A percentile compares a stretch with the other conserved stretches of the same genome.
Conservation (phyloP, 148 eudicot species). For the Dianthus caryophyllus region DNA sequence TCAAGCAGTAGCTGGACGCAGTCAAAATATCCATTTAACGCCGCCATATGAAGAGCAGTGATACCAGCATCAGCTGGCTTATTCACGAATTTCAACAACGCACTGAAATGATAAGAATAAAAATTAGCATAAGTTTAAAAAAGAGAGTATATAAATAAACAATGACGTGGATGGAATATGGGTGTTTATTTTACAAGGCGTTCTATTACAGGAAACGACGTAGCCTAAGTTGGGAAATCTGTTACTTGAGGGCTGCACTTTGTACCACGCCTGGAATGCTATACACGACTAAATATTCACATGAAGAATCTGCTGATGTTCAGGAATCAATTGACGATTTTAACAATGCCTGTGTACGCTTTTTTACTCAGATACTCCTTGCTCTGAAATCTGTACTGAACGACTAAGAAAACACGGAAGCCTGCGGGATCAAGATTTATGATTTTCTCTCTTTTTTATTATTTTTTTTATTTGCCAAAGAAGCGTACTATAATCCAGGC, state of each 20-base stretch:
- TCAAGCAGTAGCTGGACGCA: slow-evolving; percentile 89
- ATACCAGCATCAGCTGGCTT: slow-evolving; percentile 98
- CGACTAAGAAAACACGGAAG: neutral
- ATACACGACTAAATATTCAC: neutral
- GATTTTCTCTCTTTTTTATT: too few species aligned
- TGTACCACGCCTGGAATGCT: neutral
- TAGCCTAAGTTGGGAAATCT: too few species aligned
- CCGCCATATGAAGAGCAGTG: slow-evolving; percentile 99
- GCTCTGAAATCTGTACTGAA: too few species aligned
- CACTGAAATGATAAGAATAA: slow-evolving; percentile 43
- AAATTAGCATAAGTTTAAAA: neutral
- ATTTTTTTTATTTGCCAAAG: neutral
- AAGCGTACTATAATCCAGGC: neutral
- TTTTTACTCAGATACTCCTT: neutral
- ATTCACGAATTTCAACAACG: slow-evolving; percentile 77
- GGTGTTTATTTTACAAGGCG: too few species aligned
- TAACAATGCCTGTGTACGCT: neutral
- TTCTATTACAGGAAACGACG: too few species aligned
- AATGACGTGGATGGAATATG: neutral
- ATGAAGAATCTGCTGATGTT: neutral
- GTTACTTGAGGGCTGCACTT: too few species aligned
- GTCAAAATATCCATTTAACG: slow-evolving; percentile 83
- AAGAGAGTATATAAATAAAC: neutral
- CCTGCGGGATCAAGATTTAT: neutral
- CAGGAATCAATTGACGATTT: neutral